A percentile compares a stretch with the other conserved stretches of the same genome.
These are phyloP conservation scores for Candida sanyaensis DNA, from an alignment of 1,139 yeast species.

Conservation along the genomic window DNA sequence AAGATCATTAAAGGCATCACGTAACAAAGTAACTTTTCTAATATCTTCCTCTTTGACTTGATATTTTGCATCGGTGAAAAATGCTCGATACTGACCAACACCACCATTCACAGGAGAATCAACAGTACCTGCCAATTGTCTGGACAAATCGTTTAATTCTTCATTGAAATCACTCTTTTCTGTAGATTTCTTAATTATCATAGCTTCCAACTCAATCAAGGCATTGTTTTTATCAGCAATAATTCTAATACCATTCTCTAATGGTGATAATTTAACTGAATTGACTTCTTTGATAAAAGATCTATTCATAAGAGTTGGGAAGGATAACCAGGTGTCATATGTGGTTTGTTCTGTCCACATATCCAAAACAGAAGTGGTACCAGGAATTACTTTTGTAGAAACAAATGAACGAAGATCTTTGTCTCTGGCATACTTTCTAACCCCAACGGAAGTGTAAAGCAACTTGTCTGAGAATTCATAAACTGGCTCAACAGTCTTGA, in stretches of 20 bases:
- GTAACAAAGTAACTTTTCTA: conserved; percentile 51
- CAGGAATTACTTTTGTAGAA: conserved; percentile 71
- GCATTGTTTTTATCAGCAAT: conserved; percentile 71
- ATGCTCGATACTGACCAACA: conserved; percentile 77
- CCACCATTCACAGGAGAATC: conserved; percentile 95
- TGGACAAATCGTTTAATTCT: conserved; percentile 66
- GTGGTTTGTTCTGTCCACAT: conserved; percentile 89
- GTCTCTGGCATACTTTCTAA: conserved; percentile 69
- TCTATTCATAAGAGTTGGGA: conserved; percentile 89
- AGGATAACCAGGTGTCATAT: conserved; percentile 71
- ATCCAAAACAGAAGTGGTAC: conserved; percentile 70
- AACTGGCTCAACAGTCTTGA: conserved; percentile 72
- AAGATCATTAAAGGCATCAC: conserved; percentile 68
- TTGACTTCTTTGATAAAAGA: conserved; percentile 61
- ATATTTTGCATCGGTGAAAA: conserved; percentile 51
- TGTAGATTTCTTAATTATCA: conserved; percentile 57
- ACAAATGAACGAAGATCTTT: conserved; percentile 72
- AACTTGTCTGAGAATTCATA: conserved; percentile 52
- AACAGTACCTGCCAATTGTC: conserved; percentile 84
- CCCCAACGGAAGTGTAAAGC: conserved; percentile 56
- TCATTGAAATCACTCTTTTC: conserved; percentile 54
- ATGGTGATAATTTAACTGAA: conserved; percentile 75
- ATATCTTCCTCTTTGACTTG: conserved; percentile 42
- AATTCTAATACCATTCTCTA: conserved; percentile 77
- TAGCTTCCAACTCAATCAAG: conserved; percentile 65